Percentiles rank a stretch among this genome's conserved stretches.
These are phyloP conservation scores for Mucor lusitanicus DNA, from an alignment of 371 early-diverging fungal genomes.

Conservation along the genomic window DNA sequence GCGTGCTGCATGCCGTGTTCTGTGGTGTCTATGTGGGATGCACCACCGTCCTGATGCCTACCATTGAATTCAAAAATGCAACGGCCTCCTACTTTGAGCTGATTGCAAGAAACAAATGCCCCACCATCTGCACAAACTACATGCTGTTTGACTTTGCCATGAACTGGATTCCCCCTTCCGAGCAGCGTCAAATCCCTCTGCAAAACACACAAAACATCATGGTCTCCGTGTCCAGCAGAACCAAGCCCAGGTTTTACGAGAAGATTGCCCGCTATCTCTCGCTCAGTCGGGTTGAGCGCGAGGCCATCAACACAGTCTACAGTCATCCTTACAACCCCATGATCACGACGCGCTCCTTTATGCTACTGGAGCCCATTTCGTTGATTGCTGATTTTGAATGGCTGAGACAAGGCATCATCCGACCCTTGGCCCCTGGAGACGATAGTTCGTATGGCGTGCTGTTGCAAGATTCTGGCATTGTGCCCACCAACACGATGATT, in stretches of 20 bases:
- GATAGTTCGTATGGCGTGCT: slow-evolving; percentile 51
- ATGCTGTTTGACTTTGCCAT: slow-evolving; percentile 75
- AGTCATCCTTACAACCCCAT: slow-evolving; percentile 73
- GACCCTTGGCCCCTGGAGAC: slow-evolving; percentile 52
- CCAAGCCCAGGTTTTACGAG: slow-evolving; percentile 49
- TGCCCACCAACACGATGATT: slow-evolving; percentile 74
- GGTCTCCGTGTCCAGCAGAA: slow-evolving; percentile 71
- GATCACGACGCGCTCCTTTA: slow-evolving; percentile 77
- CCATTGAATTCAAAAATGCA: slow-evolving; percentile 52
- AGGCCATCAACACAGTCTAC: slow-evolving; percentile 68
- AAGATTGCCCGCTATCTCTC: slow-evolving; percentile 50
- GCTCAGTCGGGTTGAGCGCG: slow-evolving; percentile 60
- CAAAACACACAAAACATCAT: slow-evolving; percentile 67
- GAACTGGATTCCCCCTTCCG: slow-evolving; percentile 32
- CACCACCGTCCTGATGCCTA: slow-evolving; percentile 57
- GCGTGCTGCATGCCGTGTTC: slow-evolving; percentile 67
- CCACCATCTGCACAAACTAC: slow-evolving; percentile 68
- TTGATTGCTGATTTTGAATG: slow-evolving; percentile 62
- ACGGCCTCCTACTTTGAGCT: slow-evolving; percentile 67
- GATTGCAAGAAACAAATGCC: slow-evolving; percentile 52
- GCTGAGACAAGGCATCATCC: slow-evolving; percentile 64
- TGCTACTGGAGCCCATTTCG: slow-evolving; percentile 65
- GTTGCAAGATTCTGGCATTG: slow-evolving; percentile 81
- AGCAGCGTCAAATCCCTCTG: slow-evolving; percentile 51
- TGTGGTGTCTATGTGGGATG: slow-evolving; percentile 75